phyloP scores from a whole-genome alignment of 306 rosid genomes.

The Ceratonia siliqua region DNA sequence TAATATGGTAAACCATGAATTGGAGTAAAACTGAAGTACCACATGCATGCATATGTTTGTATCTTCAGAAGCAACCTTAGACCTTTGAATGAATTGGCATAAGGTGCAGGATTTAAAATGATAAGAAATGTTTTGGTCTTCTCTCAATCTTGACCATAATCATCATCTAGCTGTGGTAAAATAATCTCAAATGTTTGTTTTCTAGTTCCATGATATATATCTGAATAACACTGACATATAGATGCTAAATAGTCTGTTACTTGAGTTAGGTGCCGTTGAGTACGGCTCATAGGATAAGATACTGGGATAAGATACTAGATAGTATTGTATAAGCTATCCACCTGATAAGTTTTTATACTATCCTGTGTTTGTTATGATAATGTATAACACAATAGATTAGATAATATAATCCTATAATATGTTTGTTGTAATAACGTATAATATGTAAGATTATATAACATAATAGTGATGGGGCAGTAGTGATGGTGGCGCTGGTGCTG shows the following conservation, averaged over 20 bases:
- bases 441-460: too few species aligned
- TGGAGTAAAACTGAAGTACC: background rate
- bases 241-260: background rate
- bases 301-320: too few species aligned
- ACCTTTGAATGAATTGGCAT: background rate
- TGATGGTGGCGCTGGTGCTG: too few species aligned
- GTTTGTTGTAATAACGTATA: too few species aligned
- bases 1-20: background rate
- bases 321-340: too few species aligned
- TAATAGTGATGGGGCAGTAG: too few species aligned
- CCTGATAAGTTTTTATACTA: too few species aligned
- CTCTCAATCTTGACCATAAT: background rate
- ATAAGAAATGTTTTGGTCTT: background rate
- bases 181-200: background rate
- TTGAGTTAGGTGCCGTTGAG: too few species aligned
- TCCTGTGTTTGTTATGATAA: too few species aligned
- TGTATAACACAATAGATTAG: too few species aligned
- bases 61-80: background rate
- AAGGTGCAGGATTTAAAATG: background rate
- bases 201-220: background rate
- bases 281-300: too few species aligned
- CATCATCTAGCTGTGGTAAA: background rate
- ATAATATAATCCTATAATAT: too few species aligned
- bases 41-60: background rate
- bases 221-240: background rate